Evolutionary conservation across 225 moss, liverwort and hornwort species (phyloP).

Genomic region (Lunularia cruciata): DNA sequence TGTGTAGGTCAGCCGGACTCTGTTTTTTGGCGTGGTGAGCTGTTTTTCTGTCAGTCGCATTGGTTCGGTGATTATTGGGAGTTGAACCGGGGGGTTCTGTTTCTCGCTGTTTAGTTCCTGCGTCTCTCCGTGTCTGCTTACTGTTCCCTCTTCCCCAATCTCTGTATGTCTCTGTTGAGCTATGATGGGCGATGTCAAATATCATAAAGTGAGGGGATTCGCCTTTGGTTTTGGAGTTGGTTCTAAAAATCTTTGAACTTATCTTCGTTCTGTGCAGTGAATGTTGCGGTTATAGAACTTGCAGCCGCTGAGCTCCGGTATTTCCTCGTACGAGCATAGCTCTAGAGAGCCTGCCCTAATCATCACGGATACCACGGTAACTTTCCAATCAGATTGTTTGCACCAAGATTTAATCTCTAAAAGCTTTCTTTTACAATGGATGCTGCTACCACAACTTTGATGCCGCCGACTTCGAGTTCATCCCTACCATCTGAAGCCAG

Average conservation of each 20-base stretch:
- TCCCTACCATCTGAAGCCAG: slow-evolving; percentile 30
- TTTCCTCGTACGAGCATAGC: slow-evolving; percentile 9
- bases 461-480: slow-evolving; percentile 37
- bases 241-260: slow-evolving; percentile 3
- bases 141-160: not conserved
- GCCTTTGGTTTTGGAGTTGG: too few species aligned
- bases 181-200: not conserved
- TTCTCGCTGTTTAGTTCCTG: not conserved
- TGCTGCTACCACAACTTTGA: slow-evolving; percentile 41
- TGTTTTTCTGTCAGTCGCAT: not conserved
- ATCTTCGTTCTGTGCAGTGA: slow-evolving; percentile 33
- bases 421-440: slow-evolving; percentile 44
- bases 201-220: too few species aligned
- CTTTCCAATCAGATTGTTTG: slow-evolving; percentile 27
- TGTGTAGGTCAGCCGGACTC: too few species aligned
- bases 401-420: slow-evolving; percentile 17
- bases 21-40: too few species aligned
- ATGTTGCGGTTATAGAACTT: slow-evolving; percentile 20
- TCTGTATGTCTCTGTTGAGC: not conserved
- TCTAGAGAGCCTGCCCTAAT: slow-evolving; percentile 19
- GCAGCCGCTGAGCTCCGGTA: slow-evolving; percentile 23
- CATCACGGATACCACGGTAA: slow-evolving; percentile 18
- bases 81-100: not conserved
- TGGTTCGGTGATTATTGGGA: not conserved
- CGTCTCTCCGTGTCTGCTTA: not conserved